Percentiles rank a stretch among this genome's conserved stretches.
phyloP scores from a whole-genome alignment of 495 filamentous ascomycete genomes.

The Geoglossum glabrum region DNA sequence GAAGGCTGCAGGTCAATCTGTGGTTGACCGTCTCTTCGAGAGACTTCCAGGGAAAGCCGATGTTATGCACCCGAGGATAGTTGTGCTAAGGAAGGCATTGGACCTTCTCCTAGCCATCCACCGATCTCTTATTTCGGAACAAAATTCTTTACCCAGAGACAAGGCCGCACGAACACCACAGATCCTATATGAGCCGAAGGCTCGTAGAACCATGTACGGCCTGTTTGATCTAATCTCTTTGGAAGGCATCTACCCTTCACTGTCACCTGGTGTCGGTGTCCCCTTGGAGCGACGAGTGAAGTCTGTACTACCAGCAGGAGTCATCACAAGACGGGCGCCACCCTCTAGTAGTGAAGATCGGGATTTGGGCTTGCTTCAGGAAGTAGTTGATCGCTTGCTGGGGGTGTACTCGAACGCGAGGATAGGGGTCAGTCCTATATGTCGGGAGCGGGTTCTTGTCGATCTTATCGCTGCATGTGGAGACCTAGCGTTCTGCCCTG shows the following conservation, averaged over 20 bases:
- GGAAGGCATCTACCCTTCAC: constrained; percentile 35
- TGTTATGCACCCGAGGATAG: constrained; percentile 10
- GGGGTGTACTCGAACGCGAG: constrained; percentile 4
- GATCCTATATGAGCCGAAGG: neutral
- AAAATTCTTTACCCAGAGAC: constrained; percentile 1
- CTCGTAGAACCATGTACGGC: constrained; percentile 26
- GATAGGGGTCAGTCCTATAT: neutral
- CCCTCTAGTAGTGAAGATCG: constrained; percentile 9
- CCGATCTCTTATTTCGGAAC: constrained; percentile 15
- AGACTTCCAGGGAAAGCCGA: neutral
- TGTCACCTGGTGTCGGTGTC: constrained; percentile 32
- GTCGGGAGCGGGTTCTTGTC: constrained; percentile 14
- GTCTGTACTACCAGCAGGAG: constrained; percentile 26
- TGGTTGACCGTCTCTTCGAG: constrained; percentile 21
- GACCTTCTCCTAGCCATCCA: constrained; percentile 21
- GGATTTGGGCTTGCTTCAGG: constrained; percentile 3
- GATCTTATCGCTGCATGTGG: constrained; percentile 18
- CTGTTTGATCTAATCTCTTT: constrained; percentile 33
- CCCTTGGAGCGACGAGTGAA: constrained; percentile 33
- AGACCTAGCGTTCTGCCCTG: constrained; percentile 15
- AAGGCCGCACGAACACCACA: neutral
- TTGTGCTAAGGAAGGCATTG: constrained; percentile 22
- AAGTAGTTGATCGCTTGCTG: constrained; percentile 6
- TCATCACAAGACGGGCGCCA: constrained; percentile 26
- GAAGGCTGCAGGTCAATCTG: constrained; percentile 18